A percentile compares a stretch with the other conserved stretches of the same genome.
These are phyloP conservation scores for Rosa chinensis DNA, from an alignment of 306 rosid species.

Conservation along the genomic window DNA sequence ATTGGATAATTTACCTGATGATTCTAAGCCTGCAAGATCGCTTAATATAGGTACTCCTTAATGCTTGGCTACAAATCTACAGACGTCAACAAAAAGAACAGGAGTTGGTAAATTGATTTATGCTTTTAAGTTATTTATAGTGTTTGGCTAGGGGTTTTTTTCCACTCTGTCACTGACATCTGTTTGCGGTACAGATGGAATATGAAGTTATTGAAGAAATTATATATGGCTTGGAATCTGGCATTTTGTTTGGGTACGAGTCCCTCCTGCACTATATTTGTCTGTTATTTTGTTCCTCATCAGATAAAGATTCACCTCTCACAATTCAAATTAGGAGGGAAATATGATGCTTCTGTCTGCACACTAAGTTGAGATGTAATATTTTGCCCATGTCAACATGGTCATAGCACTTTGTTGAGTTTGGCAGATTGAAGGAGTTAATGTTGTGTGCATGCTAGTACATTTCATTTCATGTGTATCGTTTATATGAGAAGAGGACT, in stretches of 20 bases:
- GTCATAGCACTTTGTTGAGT: background rate
- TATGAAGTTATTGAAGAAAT: constrained; percentile 91
- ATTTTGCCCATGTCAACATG: background rate
- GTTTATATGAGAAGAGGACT: background rate
- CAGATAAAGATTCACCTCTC: constrained; percentile 15
- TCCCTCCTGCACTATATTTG: constrained; percentile 19
- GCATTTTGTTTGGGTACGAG: constrained; percentile 87
- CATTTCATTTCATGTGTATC: background rate
- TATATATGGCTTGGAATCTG: constrained; percentile 94
- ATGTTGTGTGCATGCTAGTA: background rate
- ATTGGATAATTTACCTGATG: background rate
- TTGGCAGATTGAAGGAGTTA: background rate
- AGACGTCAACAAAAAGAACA: constrained; percentile 81
- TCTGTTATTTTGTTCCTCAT: constrained; percentile 19
- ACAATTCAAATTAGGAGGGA: constrained; percentile 16
- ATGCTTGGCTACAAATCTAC: constrained; percentile 85
- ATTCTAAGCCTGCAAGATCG: constrained; percentile 25
- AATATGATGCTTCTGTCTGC: background rate
- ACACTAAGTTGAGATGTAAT: constrained; percentile 2
- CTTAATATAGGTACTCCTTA: constrained; percentile 68
- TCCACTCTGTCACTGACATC: constrained; percentile 26
- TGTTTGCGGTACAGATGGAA: constrained; percentile 70
- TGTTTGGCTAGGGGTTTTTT: constrained; percentile 11
- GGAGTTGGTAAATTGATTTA: constrained; percentile 67
- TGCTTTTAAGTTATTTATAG: constrained; percentile 16